Percentiles rank a stretch among this genome's conserved stretches.
Evolutionary conservation across 2,329 filamentous ascomycete species (phyloP).

Genomic region (Cryphonectria parasitica): DNA sequence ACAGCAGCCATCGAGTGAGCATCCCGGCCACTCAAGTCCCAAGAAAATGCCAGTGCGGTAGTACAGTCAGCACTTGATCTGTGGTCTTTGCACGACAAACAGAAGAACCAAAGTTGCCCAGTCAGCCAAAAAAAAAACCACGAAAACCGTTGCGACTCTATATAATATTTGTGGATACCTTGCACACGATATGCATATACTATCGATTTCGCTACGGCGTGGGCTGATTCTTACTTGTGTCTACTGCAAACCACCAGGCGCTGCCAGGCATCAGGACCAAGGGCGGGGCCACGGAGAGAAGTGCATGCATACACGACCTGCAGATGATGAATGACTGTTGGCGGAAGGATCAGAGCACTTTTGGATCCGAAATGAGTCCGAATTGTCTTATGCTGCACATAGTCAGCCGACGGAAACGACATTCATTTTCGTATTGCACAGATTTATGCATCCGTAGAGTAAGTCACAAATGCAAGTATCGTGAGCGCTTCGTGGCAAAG

Average conservation of each 20-base stretch:
- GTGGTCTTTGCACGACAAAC: not conserved
- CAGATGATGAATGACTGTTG: not conserved
- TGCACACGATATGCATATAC: not conserved
- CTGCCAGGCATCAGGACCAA: not conserved
- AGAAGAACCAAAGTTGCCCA: not conserved
- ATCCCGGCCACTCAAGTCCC: not conserved
- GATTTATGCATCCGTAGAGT: not conserved
- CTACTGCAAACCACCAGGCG: not conserved
- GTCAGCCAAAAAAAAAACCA: no score
- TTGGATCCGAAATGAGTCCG: not conserved
- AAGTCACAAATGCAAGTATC: not conserved
- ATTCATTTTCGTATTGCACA: not conserved
- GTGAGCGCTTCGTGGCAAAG: not conserved
- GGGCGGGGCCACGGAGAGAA: not conserved
- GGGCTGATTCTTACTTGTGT: not conserved
- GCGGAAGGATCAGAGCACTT: not conserved
- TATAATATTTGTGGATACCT: not conserved
- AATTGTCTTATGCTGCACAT: not conserved
- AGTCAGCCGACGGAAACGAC: not conserved
- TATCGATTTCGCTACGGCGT: not conserved
- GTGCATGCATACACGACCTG: conserved; percentile 1
- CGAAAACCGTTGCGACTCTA: not conserved
- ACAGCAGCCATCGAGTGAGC: not conserved
- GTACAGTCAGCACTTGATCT: conserved; percentile 2
- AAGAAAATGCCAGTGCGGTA: not conserved